Percentiles rank a stretch among this genome's conserved stretches.
Conservation (phyloP, 176 grass and related monocot genomes). For the Zea mays region Zm-B73-REFERENCE-NAM-5.0 NC_050098.1:2645001-2645500, state of each 20-base stretch:
- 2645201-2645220: not conserved
- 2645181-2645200: not conserved
- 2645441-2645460: not conserved
- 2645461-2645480: conserved; percentile 14
- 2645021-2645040: not conserved
- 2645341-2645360: not conserved
- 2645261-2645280: not conserved
- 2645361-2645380: not conserved
- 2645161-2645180: not conserved
- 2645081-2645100: not conserved
- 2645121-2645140: not conserved
- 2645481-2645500: not conserved
- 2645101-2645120: not conserved
- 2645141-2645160: not conserved
- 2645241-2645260: not conserved
- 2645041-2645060: not conserved
- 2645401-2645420: not conserved
- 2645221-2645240: not conserved
- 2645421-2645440: not conserved
- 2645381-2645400: not conserved
- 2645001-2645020: not conserved
- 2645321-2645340: not conserved
- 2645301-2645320: no score
- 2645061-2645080: not conserved
- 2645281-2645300: not conserved